Conservation (phyloP, 2,329 filamentous ascomycete species). For the Bipolaris sorokiniana region DNA sequence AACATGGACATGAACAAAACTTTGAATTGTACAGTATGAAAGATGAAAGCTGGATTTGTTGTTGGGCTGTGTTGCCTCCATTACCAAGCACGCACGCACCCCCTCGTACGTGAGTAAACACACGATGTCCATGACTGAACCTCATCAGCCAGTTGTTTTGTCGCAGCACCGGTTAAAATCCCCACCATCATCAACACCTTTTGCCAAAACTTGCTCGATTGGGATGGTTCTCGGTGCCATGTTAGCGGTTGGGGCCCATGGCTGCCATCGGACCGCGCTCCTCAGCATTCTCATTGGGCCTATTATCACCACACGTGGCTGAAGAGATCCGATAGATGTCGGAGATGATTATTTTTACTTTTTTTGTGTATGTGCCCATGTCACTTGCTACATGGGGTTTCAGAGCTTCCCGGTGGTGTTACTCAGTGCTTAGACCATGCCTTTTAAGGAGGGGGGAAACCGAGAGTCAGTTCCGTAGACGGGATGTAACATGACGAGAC, state of each 20-base stretch:
- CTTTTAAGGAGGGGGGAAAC: too few species aligned
- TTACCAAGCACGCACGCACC: too few species aligned
- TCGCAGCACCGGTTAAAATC: slow-evolving; percentile 5
- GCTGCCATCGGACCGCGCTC: neutral
- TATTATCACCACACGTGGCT: neutral
- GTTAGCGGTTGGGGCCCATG: neutral
- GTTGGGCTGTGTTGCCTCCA: too few species aligned
- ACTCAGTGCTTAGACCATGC: too few species aligned
- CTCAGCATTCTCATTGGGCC: neutral
- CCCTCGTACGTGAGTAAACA: neutral
- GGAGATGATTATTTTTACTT: neutral
- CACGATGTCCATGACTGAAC: neutral
- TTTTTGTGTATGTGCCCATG: too few species aligned
- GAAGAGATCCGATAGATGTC: neutral
- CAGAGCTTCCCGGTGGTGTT: too few species aligned
- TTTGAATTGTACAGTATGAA: neutral
- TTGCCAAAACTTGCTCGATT: slow-evolving; percentile 4
- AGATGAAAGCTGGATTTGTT: too few species aligned
- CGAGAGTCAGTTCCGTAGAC: too few species aligned
- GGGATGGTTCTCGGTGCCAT: neutral
- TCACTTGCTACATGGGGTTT: too few species aligned
- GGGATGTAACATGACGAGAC: too few species aligned
- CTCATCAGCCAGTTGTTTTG: neutral
- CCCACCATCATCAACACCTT: slow-evolving; percentile 5
- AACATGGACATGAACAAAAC: neutral